phyloP scores from a whole-genome alignment of 148 eudicot genomes.

The Camellia sinensis region DNA sequence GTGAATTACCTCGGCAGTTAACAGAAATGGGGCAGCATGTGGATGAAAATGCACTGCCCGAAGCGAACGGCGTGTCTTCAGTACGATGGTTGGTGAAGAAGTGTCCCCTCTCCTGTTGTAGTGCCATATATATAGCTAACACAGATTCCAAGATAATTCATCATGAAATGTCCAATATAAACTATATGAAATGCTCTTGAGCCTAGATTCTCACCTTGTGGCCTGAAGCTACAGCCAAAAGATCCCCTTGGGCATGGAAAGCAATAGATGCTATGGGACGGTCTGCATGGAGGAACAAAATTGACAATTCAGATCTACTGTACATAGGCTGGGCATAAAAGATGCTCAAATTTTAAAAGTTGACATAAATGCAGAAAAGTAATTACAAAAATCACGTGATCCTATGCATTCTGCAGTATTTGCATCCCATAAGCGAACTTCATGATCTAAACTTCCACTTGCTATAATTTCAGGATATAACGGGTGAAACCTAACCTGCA shows the following conservation, averaged over 20 bases:
- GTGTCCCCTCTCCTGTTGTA: constrained; percentile 79
- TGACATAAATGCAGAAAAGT: constrained; percentile 5
- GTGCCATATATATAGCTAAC: constrained; percentile 92
- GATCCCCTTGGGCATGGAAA: constrained; percentile 93
- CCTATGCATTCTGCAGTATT: constrained; percentile 84
- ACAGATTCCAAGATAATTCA: constrained; percentile 20
- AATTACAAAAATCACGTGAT: constrained; percentile 89
- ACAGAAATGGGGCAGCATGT: constrained; percentile 81
- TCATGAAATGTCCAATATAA: neutral
- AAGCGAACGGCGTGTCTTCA: constrained; percentile 92
- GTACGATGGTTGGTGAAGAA: constrained; percentile 67
- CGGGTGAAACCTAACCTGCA: constrained; percentile 83
- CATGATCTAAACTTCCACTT: constrained; percentile 97
- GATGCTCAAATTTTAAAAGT: neutral
- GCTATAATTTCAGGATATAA: constrained; percentile 69
- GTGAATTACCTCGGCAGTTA: constrained; percentile 86
- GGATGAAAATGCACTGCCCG: constrained; percentile 99
- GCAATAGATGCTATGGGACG: constrained; percentile 99
- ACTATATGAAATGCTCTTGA: constrained; percentile 1
- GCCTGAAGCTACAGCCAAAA: constrained; percentile 97
- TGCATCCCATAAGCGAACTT: constrained; percentile 99
- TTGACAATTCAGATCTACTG: constrained; percentile 12
- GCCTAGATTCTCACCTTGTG: constrained; percentile 67
- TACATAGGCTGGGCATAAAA: neutral
- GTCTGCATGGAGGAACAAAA: constrained; percentile 43